Evolutionary conservation across 1,139 yeast species (phyloP).

Genomic region (Kluyveromyces sp.): DNA sequence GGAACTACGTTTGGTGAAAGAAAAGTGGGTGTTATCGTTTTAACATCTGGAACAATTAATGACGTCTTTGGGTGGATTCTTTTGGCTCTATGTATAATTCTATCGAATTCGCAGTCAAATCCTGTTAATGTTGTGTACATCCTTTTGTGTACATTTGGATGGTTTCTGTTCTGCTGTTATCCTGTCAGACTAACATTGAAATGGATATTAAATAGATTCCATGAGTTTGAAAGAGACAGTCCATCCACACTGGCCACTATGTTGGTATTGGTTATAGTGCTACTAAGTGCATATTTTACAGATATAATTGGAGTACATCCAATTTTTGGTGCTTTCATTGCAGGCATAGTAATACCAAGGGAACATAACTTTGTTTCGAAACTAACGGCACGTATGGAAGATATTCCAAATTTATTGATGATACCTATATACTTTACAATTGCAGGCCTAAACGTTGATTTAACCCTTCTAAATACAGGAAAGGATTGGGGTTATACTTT

Average conservation of each 20-base stretch:
- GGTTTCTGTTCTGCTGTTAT: constrained; percentile 52
- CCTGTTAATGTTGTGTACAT: constrained; percentile 65
- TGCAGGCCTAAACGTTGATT: constrained; percentile 64
- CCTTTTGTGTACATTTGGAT: constrained; percentile 53
- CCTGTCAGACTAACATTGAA: constrained; percentile 39
- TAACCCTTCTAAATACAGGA: constrained; percentile 55
- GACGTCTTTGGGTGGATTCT: constrained; percentile 80
- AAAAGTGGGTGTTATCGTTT: constrained; percentile 70
- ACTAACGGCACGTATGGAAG: constrained; percentile 68
- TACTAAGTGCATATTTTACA: constrained; percentile 66
- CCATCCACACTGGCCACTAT: constrained; percentile 61
- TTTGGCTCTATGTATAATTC: constrained; percentile 64
- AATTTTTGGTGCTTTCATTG: constrained; percentile 74
- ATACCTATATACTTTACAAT: constrained; percentile 74
- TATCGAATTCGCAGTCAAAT: constrained; percentile 59
- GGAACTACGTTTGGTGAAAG: constrained; percentile 60
- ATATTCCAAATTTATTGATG: constrained; percentile 58
- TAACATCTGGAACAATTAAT: constrained; percentile 74
- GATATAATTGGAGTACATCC: constrained; percentile 78
- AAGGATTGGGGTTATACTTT: constrained; percentile 71
- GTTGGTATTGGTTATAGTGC: constrained; percentile 46
- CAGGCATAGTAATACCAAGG: constrained; percentile 71
- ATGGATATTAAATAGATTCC: constrained; percentile 38
- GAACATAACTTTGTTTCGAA: constrained; percentile 64
- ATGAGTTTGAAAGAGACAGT: constrained; percentile 39